These are phyloP conservation scores for Durio zibethinus DNA, from an alignment of 345 rosid genomes.

Conservation along the genomic window DNA sequence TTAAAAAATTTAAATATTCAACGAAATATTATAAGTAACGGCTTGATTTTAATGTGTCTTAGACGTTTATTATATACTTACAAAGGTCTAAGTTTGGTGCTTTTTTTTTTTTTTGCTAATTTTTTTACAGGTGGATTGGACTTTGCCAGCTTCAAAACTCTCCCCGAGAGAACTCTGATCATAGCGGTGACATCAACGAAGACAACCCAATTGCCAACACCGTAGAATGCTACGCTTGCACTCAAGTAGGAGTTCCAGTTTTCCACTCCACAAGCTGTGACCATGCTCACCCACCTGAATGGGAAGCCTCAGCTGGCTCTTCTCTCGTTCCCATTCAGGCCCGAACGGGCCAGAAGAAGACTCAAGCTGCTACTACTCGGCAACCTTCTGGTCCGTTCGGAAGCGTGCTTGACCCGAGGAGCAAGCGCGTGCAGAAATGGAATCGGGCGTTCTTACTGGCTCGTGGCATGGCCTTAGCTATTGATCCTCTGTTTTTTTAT, in stretches of 20 bases:
- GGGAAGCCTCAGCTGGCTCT: slow-evolving; percentile 95
- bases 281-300: slow-evolving; percentile 78
- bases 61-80: neutral
- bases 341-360: slow-evolving; percentile 18
- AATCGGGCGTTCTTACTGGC: slow-evolving; percentile 47
- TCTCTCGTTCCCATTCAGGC: slow-evolving; percentile 76
- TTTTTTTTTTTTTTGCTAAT: no score
- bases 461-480: slow-evolving; percentile 52
- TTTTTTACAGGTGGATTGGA: slow-evolving; percentile 43
- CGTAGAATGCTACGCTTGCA: slow-evolving; percentile 57
- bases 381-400: slow-evolving; percentile 39
- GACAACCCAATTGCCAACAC: neutral
- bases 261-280: slow-evolving; percentile 97
- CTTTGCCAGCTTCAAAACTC: slow-evolving; percentile 22
- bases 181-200: slow-evolving; percentile 4
- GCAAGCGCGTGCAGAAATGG: slow-evolving; percentile 42
- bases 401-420: slow-evolving; percentile 53
- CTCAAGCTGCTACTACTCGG: slow-evolving; percentile 6
- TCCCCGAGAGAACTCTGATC: neutral
- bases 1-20: no score
- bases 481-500: slow-evolving; percentile 59
- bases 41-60: neutral
- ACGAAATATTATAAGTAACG: neutral
- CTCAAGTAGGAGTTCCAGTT: slow-evolving; percentile 85
- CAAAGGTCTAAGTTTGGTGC: neutral